phyloP scores from a whole-genome alignment of 305 asterid species.

The Fraxinus velutina region DNA sequence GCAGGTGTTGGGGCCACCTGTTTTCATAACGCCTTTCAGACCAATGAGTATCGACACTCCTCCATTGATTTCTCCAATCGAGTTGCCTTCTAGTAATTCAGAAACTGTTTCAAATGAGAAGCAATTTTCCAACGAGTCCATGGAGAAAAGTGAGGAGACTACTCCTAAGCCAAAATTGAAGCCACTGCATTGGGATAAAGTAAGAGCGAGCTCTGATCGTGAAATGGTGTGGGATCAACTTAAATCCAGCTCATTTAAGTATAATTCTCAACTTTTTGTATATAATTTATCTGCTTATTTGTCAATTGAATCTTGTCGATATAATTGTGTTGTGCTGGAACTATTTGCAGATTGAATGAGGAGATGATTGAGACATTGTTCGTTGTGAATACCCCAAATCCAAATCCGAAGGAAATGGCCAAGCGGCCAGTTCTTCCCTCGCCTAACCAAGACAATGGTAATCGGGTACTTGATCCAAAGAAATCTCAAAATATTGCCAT shows the following conservation, averaged over 20 bases:
- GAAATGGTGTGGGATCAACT: conserved; percentile 99
- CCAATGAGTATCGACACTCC: conserved; percentile 46
- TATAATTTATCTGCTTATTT: not conserved
- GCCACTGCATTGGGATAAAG: conserved; percentile 98
- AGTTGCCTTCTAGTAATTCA: conserved; percentile 49
- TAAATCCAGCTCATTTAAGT: conserved; percentile 86
- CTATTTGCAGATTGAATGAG: conserved; percentile 70
- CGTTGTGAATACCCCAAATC: conserved; percentile 57
- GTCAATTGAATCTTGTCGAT: not conserved
- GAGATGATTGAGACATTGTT: conserved; percentile 96
- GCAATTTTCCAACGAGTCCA: conserved; percentile 23
- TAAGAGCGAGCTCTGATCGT: conserved; percentile 84
- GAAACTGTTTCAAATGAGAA: conserved; percentile 15
- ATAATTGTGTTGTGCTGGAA: conserved; percentile 9
- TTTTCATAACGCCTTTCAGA: conserved; percentile 40
- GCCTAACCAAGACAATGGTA: conserved; percentile 48
- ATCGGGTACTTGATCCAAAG: conserved; percentile 80
- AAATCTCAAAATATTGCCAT: conserved; percentile 92
- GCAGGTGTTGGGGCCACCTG: conserved; percentile 40
- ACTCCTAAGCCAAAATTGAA: conserved; percentile 76
- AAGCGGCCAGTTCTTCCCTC: conserved; percentile 59
- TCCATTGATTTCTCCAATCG: conserved; percentile 51
- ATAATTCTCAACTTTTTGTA: conserved; percentile 24
- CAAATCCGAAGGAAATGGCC: conserved; percentile 48
- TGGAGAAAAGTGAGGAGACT: conserved; percentile 38